Evolutionary conservation across 2,329 filamentous ascomycete genomes (phyloP).

Genomic region (Tetracladium maxilliforme): DNA sequence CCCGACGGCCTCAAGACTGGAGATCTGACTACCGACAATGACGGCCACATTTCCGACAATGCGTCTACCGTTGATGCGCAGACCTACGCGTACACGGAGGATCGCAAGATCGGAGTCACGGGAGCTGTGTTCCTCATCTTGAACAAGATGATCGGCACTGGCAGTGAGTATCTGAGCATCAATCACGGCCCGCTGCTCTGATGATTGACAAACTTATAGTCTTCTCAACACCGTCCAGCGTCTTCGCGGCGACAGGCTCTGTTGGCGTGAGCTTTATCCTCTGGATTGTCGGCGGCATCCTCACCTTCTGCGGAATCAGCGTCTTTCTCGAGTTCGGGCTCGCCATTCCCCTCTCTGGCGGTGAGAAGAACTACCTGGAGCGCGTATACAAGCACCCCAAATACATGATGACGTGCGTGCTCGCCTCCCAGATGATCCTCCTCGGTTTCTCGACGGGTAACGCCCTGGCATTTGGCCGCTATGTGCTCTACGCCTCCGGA

Average conservation of each 20-base stretch:
- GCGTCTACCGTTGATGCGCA: slow-evolving; percentile 11
- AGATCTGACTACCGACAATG: too few relatives aligned
- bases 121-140: slow-evolving; percentile 38
- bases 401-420: slow-evolving; percentile 36
- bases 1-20: too few relatives aligned
- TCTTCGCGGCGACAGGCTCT: slow-evolving; percentile 36
- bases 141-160: slow-evolving; percentile 44
- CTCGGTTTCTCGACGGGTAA: slow-evolving; percentile 36
- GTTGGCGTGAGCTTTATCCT: slow-evolving; percentile 36
- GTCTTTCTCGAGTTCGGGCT: slow-evolving; percentile 30
- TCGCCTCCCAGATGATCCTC: slow-evolving; percentile 32
- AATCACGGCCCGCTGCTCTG: too few relatives aligned
- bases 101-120: slow-evolving; percentile 33
- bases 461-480: slow-evolving; percentile 34
- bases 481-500: slow-evolving; percentile 29
- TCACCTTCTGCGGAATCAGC: slow-evolving; percentile 27
- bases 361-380: slow-evolving; percentile 38
- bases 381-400: slow-evolving; percentile 32
- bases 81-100: slow-evolving; percentile 21
- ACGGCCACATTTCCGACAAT: too few relatives aligned
- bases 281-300: slow-evolving; percentile 34
- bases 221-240: slow-evolving; percentile 41
- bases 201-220: too few relatives aligned
- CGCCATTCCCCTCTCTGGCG: slow-evolving; percentile 27
- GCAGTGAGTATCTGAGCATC: slow-evolving; percentile 32